Percentiles rank a stretch among this genome's conserved stretches.
Evolutionary conservation across 2,329 filamentous ascomycete genomes (phyloP).

Genomic region (Trichothecium sympodiale): DNA sequence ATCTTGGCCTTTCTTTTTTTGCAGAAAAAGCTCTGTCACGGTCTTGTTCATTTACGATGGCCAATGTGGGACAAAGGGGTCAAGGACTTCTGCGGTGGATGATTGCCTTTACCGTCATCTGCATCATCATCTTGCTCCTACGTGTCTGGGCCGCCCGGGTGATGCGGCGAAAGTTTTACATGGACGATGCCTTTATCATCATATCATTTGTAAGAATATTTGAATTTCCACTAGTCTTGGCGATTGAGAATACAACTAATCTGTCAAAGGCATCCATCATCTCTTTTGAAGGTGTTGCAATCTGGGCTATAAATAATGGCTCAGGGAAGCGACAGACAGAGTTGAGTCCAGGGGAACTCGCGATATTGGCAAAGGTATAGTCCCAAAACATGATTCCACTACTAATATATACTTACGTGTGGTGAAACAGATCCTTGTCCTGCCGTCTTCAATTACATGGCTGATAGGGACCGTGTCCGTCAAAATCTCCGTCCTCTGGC

Average conservation of each 20-base stretch:
- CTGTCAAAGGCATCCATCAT: too few species aligned
- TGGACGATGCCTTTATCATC: slow-evolving; percentile 11
- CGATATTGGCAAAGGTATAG: slow-evolving; percentile 8
- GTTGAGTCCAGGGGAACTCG: not conserved
- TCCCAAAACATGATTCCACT: slow-evolving; percentile 3
- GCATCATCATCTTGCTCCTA: slow-evolving; percentile 7
- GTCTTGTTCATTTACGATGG: too few species aligned
- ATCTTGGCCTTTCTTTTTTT: too few species aligned
- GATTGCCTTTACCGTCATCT: slow-evolving; percentile 9
- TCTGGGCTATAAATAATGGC: slow-evolving; percentile 14
- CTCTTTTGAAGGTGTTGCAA: slow-evolving; percentile 7
- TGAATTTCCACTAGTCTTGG: too few species aligned
- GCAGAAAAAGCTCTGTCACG: too few species aligned
- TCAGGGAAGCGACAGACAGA: not conserved
- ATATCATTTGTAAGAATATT: slow-evolving; percentile 14
- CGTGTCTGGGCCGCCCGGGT: slow-evolving; percentile 12
- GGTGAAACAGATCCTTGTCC: slow-evolving; percentile 7
- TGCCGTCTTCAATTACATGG: slow-evolving; percentile 16
- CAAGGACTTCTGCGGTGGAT: slow-evolving; percentile 4
- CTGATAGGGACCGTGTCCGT: slow-evolving; percentile 14
- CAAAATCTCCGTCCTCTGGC: slow-evolving; percentile 19
- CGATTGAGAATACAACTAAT: too few species aligned
- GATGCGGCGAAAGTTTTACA: slow-evolving; percentile 9
- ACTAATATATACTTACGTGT: slow-evolving; percentile 3
- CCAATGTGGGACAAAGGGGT: too few species aligned